Evolutionary conservation across 805 yeast genomes (phyloP).

Genomic region (Naumovozyma baii): DNA sequence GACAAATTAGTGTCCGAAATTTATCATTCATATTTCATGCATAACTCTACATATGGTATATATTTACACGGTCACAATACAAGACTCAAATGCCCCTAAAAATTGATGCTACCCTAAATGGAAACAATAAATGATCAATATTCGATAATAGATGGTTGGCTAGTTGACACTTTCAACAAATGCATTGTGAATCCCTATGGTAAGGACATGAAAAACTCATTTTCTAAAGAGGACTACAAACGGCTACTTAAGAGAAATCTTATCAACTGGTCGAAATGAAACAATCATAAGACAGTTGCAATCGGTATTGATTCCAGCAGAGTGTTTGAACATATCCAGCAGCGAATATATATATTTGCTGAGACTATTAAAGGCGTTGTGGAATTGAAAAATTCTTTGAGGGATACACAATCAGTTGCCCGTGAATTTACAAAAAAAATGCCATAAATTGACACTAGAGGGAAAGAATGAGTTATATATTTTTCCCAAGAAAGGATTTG

Average conservation of each 20-base stretch:
- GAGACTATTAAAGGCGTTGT: neutral
- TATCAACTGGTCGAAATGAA: neutral
- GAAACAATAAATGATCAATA: neutral
- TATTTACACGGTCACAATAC: too few relatives aligned
- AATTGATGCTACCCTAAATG: too few relatives aligned
- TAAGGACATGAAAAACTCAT: neutral
- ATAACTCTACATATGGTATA: too few relatives aligned
- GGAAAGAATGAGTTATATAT: neutral
- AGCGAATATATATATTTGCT: neutral
- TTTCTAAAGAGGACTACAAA: neutral
- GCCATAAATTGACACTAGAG: neutral
- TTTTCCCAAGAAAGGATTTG: neutral
- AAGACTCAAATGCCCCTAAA: neutral
- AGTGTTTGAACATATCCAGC: neutral
- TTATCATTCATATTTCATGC: too few relatives aligned
- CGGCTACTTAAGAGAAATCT: neutral
- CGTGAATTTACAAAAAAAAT: neutral
- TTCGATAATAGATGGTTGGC: neutral
- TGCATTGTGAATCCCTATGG: neutral
- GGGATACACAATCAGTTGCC: neutral
- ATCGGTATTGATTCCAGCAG: neutral
- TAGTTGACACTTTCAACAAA: neutral
- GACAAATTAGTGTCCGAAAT: too few relatives aligned
- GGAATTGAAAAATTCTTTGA: neutral
- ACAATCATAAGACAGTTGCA: neutral